Percentiles rank a stretch among this genome's conserved stretches.
phyloP scores from a whole-genome alignment of 2,329 filamentous ascomycete species.

The Graphilbum fragrans region DNA sequence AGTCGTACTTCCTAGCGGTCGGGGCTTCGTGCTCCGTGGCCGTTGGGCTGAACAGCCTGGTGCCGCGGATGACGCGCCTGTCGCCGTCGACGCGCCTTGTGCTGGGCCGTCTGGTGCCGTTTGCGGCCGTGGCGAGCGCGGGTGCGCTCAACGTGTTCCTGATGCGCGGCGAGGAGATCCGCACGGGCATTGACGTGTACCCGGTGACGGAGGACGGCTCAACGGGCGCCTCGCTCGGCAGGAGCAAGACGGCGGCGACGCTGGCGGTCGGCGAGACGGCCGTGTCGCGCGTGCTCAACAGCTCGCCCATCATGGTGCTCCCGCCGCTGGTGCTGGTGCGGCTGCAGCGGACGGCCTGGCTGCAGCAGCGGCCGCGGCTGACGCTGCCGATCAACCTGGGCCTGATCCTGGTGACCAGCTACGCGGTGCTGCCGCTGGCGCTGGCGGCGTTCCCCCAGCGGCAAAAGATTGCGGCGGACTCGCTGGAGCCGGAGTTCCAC shows the following conservation, averaged over 20 bases:
- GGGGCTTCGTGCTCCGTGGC: slow-evolving; percentile 89
- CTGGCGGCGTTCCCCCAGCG: slow-evolving; percentile 87
- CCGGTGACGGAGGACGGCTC: slow-evolving; percentile 38
- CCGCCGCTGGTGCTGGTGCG: slow-evolving; percentile 77
- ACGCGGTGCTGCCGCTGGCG: slow-evolving; percentile 80
- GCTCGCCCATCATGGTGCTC: slow-evolving; percentile 93
- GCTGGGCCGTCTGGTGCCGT: slow-evolving; percentile 81
- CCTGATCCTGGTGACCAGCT: slow-evolving; percentile 74
- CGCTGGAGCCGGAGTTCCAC: slow-evolving; percentile 78
- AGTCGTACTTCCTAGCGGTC: slow-evolving; percentile 88
- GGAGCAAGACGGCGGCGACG: slow-evolving; percentile 76
- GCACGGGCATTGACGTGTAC: slow-evolving; percentile 83
- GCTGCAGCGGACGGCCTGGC: slow-evolving; percentile 73
- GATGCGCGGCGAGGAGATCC: slow-evolving; percentile 95
- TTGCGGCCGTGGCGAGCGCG: slow-evolving; percentile 86
- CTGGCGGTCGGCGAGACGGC: slow-evolving; percentile 90
- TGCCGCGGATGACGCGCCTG: slow-evolving; percentile 69
- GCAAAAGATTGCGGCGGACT: slow-evolving; percentile 64
- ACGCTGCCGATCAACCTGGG: slow-evolving; percentile 76
- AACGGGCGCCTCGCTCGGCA: slow-evolving; percentile 62
- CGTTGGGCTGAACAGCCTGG: slow-evolving; percentile 78
- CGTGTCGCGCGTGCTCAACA: slow-evolving; percentile 80
- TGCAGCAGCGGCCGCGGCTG: slow-evolving; percentile 63
- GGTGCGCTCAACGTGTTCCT: slow-evolving; percentile 91
- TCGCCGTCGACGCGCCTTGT: slow-evolving; percentile 64